phyloP scores from a whole-genome alignment of 345 rosid genomes.

The Cochlearia excelsa region DNA sequence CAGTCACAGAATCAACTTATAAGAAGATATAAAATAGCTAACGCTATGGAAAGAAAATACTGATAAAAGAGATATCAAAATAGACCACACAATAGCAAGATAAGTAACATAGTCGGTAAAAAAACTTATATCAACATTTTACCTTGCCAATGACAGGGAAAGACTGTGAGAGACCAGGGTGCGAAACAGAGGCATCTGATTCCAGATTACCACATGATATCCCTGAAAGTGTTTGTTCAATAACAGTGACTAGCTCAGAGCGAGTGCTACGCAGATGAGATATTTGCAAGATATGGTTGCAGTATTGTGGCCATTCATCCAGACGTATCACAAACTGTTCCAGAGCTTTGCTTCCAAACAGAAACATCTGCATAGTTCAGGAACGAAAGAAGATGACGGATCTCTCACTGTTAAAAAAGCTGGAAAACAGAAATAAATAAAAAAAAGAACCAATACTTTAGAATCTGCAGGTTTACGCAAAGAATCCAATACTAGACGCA shows the following conservation, averaged over 20 bases:
- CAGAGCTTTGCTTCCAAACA: slow-evolving; percentile 91
- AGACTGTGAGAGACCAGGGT: slow-evolving; percentile 47
- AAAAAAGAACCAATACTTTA: slow-evolving; percentile 52
- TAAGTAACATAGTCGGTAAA: background rate
- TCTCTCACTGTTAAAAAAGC: slow-evolving; percentile 4
- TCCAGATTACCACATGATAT: slow-evolving; percentile 78
- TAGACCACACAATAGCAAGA: background rate
- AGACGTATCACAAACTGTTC: slow-evolving; percentile 95
- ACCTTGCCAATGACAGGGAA: slow-evolving; percentile 69
- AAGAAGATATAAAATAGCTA: slow-evolving; percentile 2
- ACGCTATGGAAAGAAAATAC: slow-evolving; percentile 1
- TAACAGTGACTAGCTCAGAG: slow-evolving; percentile 78
- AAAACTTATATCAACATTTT: slow-evolving; percentile 6
- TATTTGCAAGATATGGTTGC: slow-evolving; percentile 96
- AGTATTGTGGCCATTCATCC: slow-evolving; percentile 96
- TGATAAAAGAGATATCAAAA: background rate
- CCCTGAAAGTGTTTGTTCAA: slow-evolving; percentile 80
- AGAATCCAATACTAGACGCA: slow-evolving; percentile 92
- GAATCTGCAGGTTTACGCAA: slow-evolving; percentile 97
- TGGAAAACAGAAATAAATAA: background rate
- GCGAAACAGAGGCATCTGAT: slow-evolving; percentile 54
- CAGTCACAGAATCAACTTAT: background rate
- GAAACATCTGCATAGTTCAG: slow-evolving; percentile 70
- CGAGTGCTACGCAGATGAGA: slow-evolving; percentile 86
- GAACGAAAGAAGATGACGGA: slow-evolving; percentile 18